Base-by-base conservation (phyloP, 106 monocot genomes). In the Allium sativum region DNA sequence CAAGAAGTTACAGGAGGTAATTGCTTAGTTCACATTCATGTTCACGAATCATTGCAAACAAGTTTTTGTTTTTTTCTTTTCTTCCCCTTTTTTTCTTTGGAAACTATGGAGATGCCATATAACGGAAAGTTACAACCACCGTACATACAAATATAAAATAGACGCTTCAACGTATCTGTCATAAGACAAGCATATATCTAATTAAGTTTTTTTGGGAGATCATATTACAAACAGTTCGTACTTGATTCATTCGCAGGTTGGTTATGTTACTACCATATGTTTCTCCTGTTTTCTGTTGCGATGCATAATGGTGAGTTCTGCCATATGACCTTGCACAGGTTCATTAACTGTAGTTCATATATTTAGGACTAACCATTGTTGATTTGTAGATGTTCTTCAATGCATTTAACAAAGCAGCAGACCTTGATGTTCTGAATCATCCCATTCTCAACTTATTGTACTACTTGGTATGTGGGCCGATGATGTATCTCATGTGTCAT, bases 1-100 rank as follows among this genome's bases (percentile, higher is more conserved):
- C 42, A 96, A 96, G 43, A 96, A 96, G 62, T 68, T 96, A 50
- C 84, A 96, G 42, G 96, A 96, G 91, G 96, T 96, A 83, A 48
- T 42, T 77, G 2, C 53, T 60, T 44, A 45, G 18, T 31, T 31
- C 17, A 45, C 50, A 22, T 40, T 56, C 10, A 21, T 57, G 40
- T 61, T 43, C 9, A 7, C 15, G 31, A 31, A 2, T 31, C 31
- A 31, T 31, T 2, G 31, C 1, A 5, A 31, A 31, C 0, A 31
- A 43, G 16, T 22, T 18, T 63, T 14, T 46, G 44, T 10, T 15
- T 19, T 21, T 44, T 46, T 21, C 22, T 17, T 7, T 56, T 14
- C 55, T 45, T 42, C 61, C n/a, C 13, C 6, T 6, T 54, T 17
- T 9, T 8, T 55, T 9, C 0, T 15, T 18, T 17, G 1, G 1